Conservation (phyloP, 176 grass and related monocot genomes). For the Triticum urartu region DNA sequence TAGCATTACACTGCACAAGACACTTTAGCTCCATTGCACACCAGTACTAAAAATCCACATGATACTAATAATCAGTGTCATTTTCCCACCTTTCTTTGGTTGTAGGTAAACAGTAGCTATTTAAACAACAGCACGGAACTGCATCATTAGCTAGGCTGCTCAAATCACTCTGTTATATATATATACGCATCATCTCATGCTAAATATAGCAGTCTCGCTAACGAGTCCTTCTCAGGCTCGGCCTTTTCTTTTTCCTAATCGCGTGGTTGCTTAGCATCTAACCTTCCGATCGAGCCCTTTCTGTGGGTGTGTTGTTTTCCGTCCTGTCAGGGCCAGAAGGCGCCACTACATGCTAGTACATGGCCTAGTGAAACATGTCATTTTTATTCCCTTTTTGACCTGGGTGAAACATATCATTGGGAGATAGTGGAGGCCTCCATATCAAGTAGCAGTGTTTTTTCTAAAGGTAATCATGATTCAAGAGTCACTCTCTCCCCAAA, state of each 20-base stretch:
- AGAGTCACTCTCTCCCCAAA: not conserved
- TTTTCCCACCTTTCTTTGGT: constrained; percentile 24
- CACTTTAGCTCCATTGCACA: not conserved
- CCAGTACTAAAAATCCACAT: not conserved
- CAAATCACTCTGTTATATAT: not conserved
- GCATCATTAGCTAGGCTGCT: not conserved
- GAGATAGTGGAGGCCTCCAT: not conserved
- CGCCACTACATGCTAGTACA: not conserved
- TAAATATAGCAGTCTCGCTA: constrained; percentile 32
- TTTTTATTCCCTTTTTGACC: no score
- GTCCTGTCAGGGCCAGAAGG: constrained; percentile 29
- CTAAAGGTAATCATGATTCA: not conserved
- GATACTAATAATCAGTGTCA: constrained; percentile 12
- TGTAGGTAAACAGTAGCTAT: constrained; percentile 40
- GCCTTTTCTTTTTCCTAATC: constrained; percentile 39
- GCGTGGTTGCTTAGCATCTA: constrained; percentile 50
- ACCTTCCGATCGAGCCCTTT: constrained; percentile 44
- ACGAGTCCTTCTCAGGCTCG: constrained; percentile 42
- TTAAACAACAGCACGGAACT: constrained; percentile 1
- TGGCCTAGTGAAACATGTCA: constrained; percentile 24
- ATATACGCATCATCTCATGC: not conserved
- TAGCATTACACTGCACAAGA: not conserved
- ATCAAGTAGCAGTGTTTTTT: not conserved
- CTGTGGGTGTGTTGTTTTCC: not conserved
- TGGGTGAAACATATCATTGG: not conserved